Evolutionary conservation across 1,284 basidiomycete genomes (phyloP).

Genomic region (Trametes pubescens): DNA sequence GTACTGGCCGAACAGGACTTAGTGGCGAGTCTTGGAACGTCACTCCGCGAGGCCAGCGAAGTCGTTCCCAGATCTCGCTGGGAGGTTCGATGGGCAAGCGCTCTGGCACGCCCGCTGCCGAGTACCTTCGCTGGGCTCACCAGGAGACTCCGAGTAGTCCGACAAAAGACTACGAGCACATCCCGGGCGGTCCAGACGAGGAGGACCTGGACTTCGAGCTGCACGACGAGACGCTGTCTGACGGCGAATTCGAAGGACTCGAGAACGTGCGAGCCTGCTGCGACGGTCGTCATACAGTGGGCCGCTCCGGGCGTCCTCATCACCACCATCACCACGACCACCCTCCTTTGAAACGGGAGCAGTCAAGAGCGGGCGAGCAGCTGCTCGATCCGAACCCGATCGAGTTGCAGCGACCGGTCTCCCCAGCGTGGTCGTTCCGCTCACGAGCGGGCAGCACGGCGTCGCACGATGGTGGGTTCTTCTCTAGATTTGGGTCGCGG

Average conservation of each 20-base stretch:
- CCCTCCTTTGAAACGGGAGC: conserved; percentile 38
- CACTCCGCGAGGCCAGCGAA: conserved; percentile 78
- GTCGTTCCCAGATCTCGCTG: conserved; percentile 77
- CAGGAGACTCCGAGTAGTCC: conserved; percentile 74
- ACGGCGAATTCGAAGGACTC: conserved; percentile 90
- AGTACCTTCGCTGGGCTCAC: conserved; percentile 81
- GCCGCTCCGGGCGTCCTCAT: conserved; percentile 62
- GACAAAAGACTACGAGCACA: conserved; percentile 72
- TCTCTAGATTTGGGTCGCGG: conserved; percentile 76
- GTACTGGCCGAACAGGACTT: conserved; percentile 56
- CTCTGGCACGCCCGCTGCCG: conserved; percentile 87
- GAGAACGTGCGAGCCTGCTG: conserved; percentile 97
- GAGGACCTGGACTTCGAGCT: conserved; percentile 86
- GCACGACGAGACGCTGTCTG: conserved; percentile 76
- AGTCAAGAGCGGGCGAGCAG: conserved; percentile 41
- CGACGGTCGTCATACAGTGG: conserved; percentile 89
- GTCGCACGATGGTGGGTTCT: conserved; percentile 70
- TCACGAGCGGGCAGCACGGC: conserved; percentile 75
- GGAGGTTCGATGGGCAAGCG: conserved; percentile 82
- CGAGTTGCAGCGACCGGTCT: conserved; percentile 68
- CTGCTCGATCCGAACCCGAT: conserved; percentile 58
- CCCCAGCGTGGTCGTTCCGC: conserved; percentile 84
- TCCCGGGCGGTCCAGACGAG: conserved; percentile 54
- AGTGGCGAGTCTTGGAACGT: conserved; percentile 71
- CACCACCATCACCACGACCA: conserved; percentile 66